Percentiles rank a stretch among this genome's conserved stretches.
These are phyloP conservation scores for Mycena latifolia DNA, from an alignment of 768 basidiomycete species.

Conservation along the genomic window DNA sequence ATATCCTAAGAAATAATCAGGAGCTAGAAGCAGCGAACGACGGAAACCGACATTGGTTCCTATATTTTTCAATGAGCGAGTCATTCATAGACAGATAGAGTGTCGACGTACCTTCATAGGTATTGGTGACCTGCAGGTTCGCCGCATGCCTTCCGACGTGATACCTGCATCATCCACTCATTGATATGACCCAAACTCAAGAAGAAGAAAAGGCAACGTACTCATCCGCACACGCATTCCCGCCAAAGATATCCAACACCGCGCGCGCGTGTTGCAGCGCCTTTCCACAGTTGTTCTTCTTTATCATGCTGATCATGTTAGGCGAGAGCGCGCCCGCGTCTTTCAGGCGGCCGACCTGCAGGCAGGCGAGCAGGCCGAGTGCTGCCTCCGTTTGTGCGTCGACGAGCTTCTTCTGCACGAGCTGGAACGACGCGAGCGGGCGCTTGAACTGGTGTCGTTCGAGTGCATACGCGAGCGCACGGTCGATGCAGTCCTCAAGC, in stretches of 20 bases:
- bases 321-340: conserved; percentile 79
- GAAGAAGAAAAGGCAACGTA: conserved; percentile 51
- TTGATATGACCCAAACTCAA: conserved; percentile 9
- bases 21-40: not conserved
- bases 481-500: conserved; percentile 89
- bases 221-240: conserved; percentile 96
- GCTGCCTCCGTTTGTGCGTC: conserved; percentile 92
- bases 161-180: conserved; percentile 67
- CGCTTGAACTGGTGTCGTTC: conserved; percentile 92
- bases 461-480: conserved; percentile 85
- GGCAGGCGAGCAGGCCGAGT: conserved; percentile 79
- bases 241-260: conserved; percentile 92
- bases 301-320: conserved; percentile 96
- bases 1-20: conserved; percentile 70
- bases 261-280: conserved; percentile 86
- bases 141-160: conserved; percentile 95
- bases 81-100: conserved; percentile 4
- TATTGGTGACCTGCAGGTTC: conserved; percentile 96
- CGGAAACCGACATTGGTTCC: conserved; percentile 67
- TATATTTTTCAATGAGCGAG: conserved; percentile 36
- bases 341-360: conserved; percentile 90
- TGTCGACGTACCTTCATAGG: conserved; percentile 81
- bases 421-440: conserved; percentile 94
- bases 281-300: conserved; percentile 96
- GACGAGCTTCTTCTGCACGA: conserved; percentile 97